Conservation (phyloP, 202 grass and related monocot genomes). For the Zoysia matrella region DNA sequence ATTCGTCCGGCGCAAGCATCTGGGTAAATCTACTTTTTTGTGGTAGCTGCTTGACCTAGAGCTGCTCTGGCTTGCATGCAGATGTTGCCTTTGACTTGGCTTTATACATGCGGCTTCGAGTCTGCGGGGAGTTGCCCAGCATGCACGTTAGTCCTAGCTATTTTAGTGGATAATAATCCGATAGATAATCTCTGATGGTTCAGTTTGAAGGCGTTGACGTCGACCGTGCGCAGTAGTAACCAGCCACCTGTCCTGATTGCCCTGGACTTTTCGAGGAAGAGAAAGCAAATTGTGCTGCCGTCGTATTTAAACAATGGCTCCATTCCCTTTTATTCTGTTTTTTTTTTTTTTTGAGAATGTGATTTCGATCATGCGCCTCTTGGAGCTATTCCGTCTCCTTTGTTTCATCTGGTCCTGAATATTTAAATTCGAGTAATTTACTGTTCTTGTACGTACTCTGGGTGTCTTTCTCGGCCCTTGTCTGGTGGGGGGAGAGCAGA, state of each 20-base stretch:
- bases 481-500: not conserved
- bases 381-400: not conserved
- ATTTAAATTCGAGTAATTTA: not conserved
- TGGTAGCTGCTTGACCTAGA: slow-evolving; percentile 1
- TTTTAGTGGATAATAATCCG: not conserved
- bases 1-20: slow-evolving; percentile 39
- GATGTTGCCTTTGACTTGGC: slow-evolving; percentile 45
- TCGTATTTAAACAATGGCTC: not conserved
- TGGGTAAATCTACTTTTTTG: not conserved
- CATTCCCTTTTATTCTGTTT: not conserved
- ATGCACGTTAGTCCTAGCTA: not conserved
- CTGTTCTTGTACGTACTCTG: too few relatives aligned
- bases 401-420: not conserved
- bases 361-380: not conserved
- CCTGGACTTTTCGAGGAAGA: not conserved
- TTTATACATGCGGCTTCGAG: slow-evolving; percentile 32
- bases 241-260: not conserved
- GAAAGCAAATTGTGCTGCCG: not conserved
- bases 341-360: not conserved
- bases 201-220: not conserved
- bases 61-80: not conserved
- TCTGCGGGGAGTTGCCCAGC: slow-evolving; percentile 1
- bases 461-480: not conserved
- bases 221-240: not conserved
- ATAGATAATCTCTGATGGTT: slow-evolving; percentile 8